A percentile compares a stretch with the other conserved stretches of the same genome.
These are phyloP conservation scores for Claviceps spartinae DNA, from an alignment of 2,329 filamentous ascomycete genomes.

Conservation along the genomic window DNA sequence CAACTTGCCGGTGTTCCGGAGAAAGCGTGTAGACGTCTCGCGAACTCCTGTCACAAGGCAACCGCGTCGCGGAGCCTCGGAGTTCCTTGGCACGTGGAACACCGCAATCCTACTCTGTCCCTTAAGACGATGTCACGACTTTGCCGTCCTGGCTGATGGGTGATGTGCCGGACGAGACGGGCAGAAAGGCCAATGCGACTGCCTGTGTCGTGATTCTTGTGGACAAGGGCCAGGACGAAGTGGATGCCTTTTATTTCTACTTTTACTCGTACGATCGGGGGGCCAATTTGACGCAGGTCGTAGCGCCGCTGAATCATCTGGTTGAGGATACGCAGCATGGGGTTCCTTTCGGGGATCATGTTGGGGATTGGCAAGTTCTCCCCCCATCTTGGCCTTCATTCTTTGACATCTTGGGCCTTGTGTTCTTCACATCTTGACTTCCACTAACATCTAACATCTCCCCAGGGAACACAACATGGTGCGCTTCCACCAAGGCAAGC, in stretches of 20 bases:
- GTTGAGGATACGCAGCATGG: slow-evolving; percentile 8
- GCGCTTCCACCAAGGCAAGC: slow-evolving; percentile 14
- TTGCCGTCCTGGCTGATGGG: slow-evolving; percentile 15
- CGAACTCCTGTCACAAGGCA: too few relatives aligned
- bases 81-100: too few relatives aligned
- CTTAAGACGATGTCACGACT: slow-evolving; percentile 11
- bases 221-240: slow-evolving; percentile 7
- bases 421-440: not conserved
- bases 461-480: slow-evolving; percentile 21
- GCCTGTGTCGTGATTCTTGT: slow-evolving; percentile 17
- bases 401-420: not conserved
- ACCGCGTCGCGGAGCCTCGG: too few relatives aligned
- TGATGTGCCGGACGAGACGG: slow-evolving; percentile 11
- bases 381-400: not conserved
- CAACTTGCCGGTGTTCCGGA: too few relatives aligned
- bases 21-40: too few relatives aligned
- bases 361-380: slow-evolving; percentile 13
- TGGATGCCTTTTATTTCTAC: slow-evolving; percentile 20
- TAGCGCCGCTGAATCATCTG: slow-evolving; percentile 13
- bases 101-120: too few relatives aligned
- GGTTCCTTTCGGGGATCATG: slow-evolving; percentile 14
- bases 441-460: not conserved
- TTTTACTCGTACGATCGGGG: slow-evolving; percentile 20
- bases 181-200: slow-evolving; percentile 12
- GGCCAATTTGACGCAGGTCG: slow-evolving; percentile 14